Evolutionary conservation across 1,284 basidiomycete genomes (phyloP).

Genomic region (Phlebopus sp.): DNA sequence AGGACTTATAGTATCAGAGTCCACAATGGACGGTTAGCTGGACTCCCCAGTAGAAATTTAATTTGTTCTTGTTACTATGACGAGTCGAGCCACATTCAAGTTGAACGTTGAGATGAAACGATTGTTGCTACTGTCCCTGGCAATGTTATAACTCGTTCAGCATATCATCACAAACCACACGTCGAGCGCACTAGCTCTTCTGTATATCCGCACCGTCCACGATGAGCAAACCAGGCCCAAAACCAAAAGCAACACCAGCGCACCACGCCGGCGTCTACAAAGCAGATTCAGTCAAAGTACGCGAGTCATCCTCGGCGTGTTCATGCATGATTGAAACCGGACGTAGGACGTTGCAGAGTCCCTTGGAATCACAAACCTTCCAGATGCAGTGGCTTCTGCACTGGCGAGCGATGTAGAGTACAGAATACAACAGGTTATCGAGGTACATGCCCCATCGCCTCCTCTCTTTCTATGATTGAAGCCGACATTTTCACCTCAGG

Average conservation of each 20-base stretch:
- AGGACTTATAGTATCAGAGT: no score
- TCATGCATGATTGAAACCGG: conserved; percentile 15
- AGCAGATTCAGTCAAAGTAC: conserved; percentile 61
- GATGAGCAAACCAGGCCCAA: conserved; percentile 49
- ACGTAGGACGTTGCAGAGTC: conserved; percentile 89
- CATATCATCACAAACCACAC: no score
- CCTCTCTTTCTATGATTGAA: background rate
- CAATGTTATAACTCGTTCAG: no score
- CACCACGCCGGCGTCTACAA: conserved; percentile 64
- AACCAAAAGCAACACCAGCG: conserved; percentile 40
- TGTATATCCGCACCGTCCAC: conserved; percentile 1
- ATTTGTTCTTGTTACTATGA: no score
- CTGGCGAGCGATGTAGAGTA: conserved; percentile 98
- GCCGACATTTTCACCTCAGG: conserved; percentile 44
- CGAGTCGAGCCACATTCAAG: no score
- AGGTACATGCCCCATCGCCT: conserved; percentile 47
- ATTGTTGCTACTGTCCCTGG: no score
- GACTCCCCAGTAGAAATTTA: no score
- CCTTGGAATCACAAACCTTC: conserved; percentile 75
- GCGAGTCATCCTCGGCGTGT: conserved; percentile 16
- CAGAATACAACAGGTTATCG: conserved; percentile 89
- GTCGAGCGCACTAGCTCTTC: no score
- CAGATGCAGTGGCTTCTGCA: conserved; percentile 79
- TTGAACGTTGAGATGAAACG: no score
- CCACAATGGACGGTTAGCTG: no score